Base-by-base conservation (phyloP, 1,284 basidiomycete genomes). In the Trametes sp. region DNA sequence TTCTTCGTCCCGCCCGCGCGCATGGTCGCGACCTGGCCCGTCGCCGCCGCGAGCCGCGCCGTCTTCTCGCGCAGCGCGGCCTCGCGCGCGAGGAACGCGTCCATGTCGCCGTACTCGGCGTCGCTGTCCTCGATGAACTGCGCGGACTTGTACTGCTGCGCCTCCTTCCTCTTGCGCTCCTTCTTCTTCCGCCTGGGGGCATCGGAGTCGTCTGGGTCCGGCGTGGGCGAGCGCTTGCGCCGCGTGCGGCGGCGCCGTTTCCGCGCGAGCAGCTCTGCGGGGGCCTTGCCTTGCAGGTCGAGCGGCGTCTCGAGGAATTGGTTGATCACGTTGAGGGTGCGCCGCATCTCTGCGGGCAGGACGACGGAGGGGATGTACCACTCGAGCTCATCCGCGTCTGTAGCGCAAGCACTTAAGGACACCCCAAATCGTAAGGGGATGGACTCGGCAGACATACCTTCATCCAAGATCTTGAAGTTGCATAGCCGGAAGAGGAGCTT, bases 101-200 rank as follows among this genome's bases (percentile, higher is more conserved):
- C 89, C 75, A 91, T 87, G 68, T 88, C 86, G 21, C 84, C 91
- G 63, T 85, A 85, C 74, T 93, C 93, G 64, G 82, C 92, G 71
- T 97, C 95, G 68, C 92, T 93, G 75, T 96, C 94, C 72, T 90
- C 86, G 73, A 96, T 95, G 74, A 96, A 94, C 74, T 94, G 90
- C 7, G 95, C 94, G 13, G 89, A 92, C 77, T 95, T 95, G 82
- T 92, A 96, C 59, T 81, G 76, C 75, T 88, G 83, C 70, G 87
- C 83, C 75, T 96, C 93, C 72, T 89, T 87, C 70, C 80, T 82
- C 77, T 87, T 86, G 79, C 80, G 78, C 72, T 74, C 77, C 68
- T 72, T 73, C 73, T 78, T 73, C 73, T 78, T 82, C 73, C 81
- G 75, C 45, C 78, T 79, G 65, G 83, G 83, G 9, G 62, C 75